Evolutionary conservation across 2,329 filamentous ascomycete species (phyloP), one percentile per base, ranked within the genome.

Genomic region (Paracoccidioides brasiliensis): DNA sequence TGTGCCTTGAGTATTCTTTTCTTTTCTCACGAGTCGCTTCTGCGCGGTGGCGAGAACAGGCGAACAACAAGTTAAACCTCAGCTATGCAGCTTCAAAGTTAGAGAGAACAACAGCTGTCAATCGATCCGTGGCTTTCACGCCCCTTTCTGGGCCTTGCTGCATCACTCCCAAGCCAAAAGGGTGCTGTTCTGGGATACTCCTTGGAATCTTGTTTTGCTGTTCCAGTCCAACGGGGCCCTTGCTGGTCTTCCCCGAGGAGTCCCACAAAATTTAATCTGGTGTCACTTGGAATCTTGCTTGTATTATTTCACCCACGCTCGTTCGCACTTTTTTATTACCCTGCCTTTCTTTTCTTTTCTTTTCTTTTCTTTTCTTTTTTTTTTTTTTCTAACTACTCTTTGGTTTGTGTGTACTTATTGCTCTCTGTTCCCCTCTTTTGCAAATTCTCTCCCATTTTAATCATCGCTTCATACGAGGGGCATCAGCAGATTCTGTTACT

Each of bases 101-200:
- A 22, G 22, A 22, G 22, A n/a, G n/a, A n/a, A 22, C 22, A 22
- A 22, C 22, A 22, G 22, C 22, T 22, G 22, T 22, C 45, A 49
- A 15, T 35, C 33, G 12, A 33, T 46, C 44, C 12, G 45, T 37
- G 40, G 41, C 51, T 44, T 37, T 22, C 14, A 60, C 58, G 48
- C 55, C 48, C 56, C 56, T 53, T 57, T 54, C 59, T 59, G 55
- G 35, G 7, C 57, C 63, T 60, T 59, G 59, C 44, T 55, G 56
- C 22, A 22, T 22, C 22, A 22, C 22, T 22, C 22, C 22, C 22
- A 1, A 22, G 22, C 22, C 22, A 22, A 22, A 22, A 22, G 22
- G 22, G 22, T 22, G 22, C 22, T 22, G 22, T 22, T 22, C 22
- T 22, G 1, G 22, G 22, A 22, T 22, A 22, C 22, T 22, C 22